phyloP scores from a whole-genome alignment of 225 moss, liverwort and hornwort species.

The Antitrichia curtipendula region DNA sequence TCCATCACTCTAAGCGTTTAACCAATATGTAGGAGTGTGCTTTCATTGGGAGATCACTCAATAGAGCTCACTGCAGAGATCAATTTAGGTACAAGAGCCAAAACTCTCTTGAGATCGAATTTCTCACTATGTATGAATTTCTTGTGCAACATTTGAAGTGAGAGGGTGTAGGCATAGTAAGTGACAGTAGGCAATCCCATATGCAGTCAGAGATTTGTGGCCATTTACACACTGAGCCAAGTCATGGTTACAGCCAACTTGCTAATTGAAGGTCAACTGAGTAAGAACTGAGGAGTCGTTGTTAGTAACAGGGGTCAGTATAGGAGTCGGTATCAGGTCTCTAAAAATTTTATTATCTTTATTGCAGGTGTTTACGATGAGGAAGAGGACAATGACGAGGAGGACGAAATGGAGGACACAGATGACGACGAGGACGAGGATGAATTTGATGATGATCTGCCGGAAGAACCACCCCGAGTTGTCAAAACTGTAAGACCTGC shows the following conservation, averaged over 20 bases:
- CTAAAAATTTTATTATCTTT: background rate
- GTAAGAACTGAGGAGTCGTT: background rate
- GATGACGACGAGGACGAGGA: slow-evolving; percentile 28
- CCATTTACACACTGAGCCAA: background rate
- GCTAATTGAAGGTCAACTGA: background rate
- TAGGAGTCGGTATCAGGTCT: background rate
- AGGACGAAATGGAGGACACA: slow-evolving; percentile 23
- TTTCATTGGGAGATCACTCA: background rate
- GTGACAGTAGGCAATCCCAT: no score
- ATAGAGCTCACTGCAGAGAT: background rate
- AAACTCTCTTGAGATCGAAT: background rate
- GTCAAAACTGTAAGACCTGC: slow-evolving; percentile 31
- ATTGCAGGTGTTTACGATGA: slow-evolving; percentile 25
- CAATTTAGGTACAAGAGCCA: background rate
- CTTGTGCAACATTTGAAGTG: background rate
- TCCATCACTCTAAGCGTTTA: background rate
- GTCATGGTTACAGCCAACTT: background rate
- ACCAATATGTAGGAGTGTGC: background rate
- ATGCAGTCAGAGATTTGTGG: background rate
- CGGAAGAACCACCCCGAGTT: slow-evolving; percentile 7
- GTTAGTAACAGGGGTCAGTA: background rate
- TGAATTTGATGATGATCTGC: slow-evolving; percentile 2
- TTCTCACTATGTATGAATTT: background rate
- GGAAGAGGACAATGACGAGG: slow-evolving; percentile 34
- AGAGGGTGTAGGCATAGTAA: background rate